Base-by-base conservation (phyloP, 139 green algal genomes). In the Monoraphidium neglectum region DNA sequence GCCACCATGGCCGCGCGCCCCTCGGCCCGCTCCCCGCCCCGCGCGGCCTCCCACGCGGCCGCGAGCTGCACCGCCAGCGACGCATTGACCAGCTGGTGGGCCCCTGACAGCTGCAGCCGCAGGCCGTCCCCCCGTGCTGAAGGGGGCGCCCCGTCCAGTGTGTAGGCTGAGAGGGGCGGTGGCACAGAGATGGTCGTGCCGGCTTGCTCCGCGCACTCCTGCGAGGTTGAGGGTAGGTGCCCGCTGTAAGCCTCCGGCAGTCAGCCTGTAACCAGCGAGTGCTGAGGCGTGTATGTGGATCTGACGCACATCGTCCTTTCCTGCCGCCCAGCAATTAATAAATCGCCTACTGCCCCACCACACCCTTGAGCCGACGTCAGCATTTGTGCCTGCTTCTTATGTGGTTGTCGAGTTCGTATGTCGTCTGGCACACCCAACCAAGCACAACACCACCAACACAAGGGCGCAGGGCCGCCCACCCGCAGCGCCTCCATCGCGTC, bases 21-120 rank as follows among this genome's bases (percentile, higher is more conserved):
- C 18, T 28, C 68, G 38, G 78, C 72, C 16, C 54, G 70, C 6
- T 32, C 46, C 59, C 66, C 37, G 61, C 36, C 26, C 43, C 54
- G 23, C 51, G 24, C 73, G 23, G 60, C 69, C 82, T 96, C 90
- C 86, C 86, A 97, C 23, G 69, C 53, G 12, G 77, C 78, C n/a
- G 86, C 87, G 60, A 99, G 86, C 62, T 81, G 71, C 2, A 98
- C 76, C 2, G 96, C 96, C 26, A 98, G 79, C 0, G 86, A 73
- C 1, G 91, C 92, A 70, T 99, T 99, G n/a, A 92, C 30, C 16
- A 74, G 76, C 88, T 98, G 95, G 72, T 98, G 94, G 30, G 83
- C 79, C 0, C 95, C 95, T 5, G 85, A 82, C 13, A 99, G 78
- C 2, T 92, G 92, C 10, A 98, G 61, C 30, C 18, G 47, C 16